These are phyloP conservation scores for Lipomyces yamadae DNA, from an alignment of 805 yeast genomes.

Conservation along the genomic window DNA sequence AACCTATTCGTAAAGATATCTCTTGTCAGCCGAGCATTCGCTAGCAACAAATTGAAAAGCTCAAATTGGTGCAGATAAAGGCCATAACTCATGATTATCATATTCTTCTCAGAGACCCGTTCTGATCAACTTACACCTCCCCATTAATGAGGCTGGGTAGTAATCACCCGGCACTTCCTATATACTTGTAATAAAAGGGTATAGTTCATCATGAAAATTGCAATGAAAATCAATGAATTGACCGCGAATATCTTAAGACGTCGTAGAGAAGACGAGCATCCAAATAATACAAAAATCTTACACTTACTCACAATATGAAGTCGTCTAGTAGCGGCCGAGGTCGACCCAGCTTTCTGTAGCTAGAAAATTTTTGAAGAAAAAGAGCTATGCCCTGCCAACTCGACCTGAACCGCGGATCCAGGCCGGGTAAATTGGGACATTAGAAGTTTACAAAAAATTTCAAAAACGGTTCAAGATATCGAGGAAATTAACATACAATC, in stretches of 20 bases:
- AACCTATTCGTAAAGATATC: not conserved
- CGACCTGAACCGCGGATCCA: not conserved
- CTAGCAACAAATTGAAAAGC: not conserved
- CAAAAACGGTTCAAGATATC: not conserved
- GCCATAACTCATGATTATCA: not conserved
- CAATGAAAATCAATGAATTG: not conserved
- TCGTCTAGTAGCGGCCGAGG: not conserved
- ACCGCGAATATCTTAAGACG: not conserved
- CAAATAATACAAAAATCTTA: not conserved
- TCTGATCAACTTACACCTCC: conserved; percentile 29
- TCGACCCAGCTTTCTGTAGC: not conserved
- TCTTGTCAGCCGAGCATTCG: not conserved
- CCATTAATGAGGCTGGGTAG: not conserved
- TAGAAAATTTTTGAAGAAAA: not conserved
- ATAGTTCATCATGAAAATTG: conserved; percentile 33
- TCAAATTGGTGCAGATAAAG: not conserved
- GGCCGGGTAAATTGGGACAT: conserved; percentile 35
- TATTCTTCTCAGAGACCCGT: conserved; percentile 35
- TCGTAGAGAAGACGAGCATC: not conserved
- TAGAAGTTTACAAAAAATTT: not conserved
- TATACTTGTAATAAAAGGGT: conserved; percentile 33
- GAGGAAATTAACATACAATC: not conserved
- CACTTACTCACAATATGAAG: not conserved
- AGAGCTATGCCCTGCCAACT: not conserved
- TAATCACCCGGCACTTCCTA: conserved; percentile 40